Base-by-base conservation (phyloP, 345 rosid genomes). In the Eucalyptus cladocalyx region DNA sequence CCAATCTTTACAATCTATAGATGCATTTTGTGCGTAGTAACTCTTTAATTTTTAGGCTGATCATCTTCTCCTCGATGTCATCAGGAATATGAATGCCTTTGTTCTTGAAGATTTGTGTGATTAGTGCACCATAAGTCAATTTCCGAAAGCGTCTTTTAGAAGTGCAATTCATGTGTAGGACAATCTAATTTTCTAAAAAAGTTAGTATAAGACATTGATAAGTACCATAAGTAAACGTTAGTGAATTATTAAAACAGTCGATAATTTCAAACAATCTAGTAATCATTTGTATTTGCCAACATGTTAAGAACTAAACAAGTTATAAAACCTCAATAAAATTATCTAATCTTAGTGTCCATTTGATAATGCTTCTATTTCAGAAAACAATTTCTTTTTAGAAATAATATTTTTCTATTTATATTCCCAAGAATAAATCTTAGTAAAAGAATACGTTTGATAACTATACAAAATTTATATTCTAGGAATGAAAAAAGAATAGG, bases 291-390 rank as follows among this genome's bases (percentile, higher is more conserved):
- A 60, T 12, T 60, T 28, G 3, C 67, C 67, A 60, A 60, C 32
- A 12, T 28, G 2, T 60, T 60, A 28, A 60, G 67, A 60, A 60
- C 62, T 56, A 23, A 56, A 56, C 62, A 24, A 56, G 62, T 56
- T 56, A 23, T 53, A 56, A 56, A 24, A 23, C 14, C 62, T 56
- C 28, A 56, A 56, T 24, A 24, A 24, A 56, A 56, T 56, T 56
- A 24, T 56, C 62, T 56, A 56, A 56, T 53, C 11, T 53, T 53
- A 19, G 24, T 2, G 58, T 19, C 58, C 58, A 2, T 19, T 53
- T 19, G 2, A 8, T 53, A 53, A 0, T 0, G 5, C 58, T 53
- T 53, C 11, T 53, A 53, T 53, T 53, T 8, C 11, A 1, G 2
- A 53, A 9, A 53, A 53, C 1, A 53, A 53, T 19, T 53, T 53